These are phyloP conservation scores for Corylus avellana DNA, from an alignment of 306 rosid species.

Conservation along the genomic window DNA sequence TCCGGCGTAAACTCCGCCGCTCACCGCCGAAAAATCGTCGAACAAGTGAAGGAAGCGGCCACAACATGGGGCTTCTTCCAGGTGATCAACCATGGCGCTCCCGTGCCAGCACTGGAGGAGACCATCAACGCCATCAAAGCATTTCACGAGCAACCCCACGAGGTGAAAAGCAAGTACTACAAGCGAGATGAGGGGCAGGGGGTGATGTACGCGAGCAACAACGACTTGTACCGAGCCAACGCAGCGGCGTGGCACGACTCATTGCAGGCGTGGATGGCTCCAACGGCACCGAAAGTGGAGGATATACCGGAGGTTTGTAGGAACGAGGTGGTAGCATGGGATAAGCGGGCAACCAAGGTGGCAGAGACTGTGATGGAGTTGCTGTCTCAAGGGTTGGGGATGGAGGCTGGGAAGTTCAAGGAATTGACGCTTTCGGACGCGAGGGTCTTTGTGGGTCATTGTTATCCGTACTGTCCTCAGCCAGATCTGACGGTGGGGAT, in stretches of 20 bases:
- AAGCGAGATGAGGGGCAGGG: conserved; percentile 40
- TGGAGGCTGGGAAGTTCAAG: conserved; percentile 32
- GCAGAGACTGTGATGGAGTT: conserved; percentile 42
- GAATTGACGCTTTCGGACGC: conserved; percentile 27
- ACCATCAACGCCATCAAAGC: conserved; percentile 32
- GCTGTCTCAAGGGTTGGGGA: conserved; percentile 43
- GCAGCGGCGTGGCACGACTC: conserved; percentile 47
- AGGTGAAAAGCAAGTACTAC: conserved; percentile 33
- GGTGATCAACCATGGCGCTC: conserved; percentile 45
- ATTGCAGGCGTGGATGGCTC: conserved; percentile 36
- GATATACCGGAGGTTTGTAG: conserved; percentile 34
- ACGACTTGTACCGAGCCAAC: conserved; percentile 33
- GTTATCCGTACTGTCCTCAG: conserved; percentile 43
- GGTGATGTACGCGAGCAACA: conserved; percentile 35
- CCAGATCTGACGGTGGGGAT: conserved; percentile 43
- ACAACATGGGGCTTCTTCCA: conserved; percentile 54
- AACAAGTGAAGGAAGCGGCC: conserved; percentile 41
- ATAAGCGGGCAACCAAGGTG: conserved; percentile 23
- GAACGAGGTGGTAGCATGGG: conserved; percentile 34
- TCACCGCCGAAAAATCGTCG: conserved; percentile 24
- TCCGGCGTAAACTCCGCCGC: conserved; percentile 13
- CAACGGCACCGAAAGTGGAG: background rate
- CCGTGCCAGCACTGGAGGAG: conserved; percentile 15
- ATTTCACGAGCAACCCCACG: conserved; percentile 40
- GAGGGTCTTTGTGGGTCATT: conserved; percentile 17